phyloP scores from a whole-genome alignment of 352 stramenopile species.

The Achlya hypogyna region DNA sequence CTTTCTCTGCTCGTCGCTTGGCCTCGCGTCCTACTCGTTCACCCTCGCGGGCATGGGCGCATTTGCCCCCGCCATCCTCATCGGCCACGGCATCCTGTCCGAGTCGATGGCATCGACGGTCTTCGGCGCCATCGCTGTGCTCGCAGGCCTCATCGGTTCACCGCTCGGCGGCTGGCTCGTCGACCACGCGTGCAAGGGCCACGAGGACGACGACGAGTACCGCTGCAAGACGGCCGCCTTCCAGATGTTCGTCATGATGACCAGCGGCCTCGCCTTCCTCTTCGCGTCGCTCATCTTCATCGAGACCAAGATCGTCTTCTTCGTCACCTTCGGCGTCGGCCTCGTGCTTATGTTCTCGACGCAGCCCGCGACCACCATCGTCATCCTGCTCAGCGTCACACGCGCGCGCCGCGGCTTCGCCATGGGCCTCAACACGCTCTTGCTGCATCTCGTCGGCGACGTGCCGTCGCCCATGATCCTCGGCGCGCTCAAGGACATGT shows the following conservation, averaged over 20 bases:
- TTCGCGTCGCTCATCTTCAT: slow-evolving; percentile 60
- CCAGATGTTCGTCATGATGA: slow-evolving; percentile 38
- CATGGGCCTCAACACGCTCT: slow-evolving; percentile 46
- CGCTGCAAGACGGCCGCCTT: background rate
- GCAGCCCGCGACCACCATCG: slow-evolving; percentile 74
- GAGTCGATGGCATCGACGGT: background rate
- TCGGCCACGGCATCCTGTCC: slow-evolving; percentile 1
- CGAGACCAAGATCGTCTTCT: slow-evolving; percentile 35
- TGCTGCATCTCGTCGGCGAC: slow-evolving; percentile 12
- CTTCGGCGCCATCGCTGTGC: slow-evolving; percentile 9
- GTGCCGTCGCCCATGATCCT: slow-evolving; percentile 14
- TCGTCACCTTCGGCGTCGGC: slow-evolving; percentile 60
- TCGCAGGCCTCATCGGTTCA: slow-evolving; percentile 23
- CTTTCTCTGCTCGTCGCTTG: slow-evolving; percentile 33
- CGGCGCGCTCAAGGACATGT: slow-evolving; percentile 13
- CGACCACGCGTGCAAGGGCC: background rate
- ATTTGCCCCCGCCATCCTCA: slow-evolving; percentile 11
- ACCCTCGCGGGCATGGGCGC: slow-evolving; percentile 29
- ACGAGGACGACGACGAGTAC: background rate
- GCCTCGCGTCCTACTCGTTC: slow-evolving; percentile 32
- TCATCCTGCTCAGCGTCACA: slow-evolving; percentile 85
- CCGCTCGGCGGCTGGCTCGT: slow-evolving; percentile 35
- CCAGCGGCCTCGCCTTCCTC: slow-evolving; percentile 28
- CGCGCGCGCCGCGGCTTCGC: slow-evolving; percentile 81
- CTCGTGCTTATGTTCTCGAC: slow-evolving; percentile 57